Base-by-base conservation (phyloP, 2,329 filamentous ascomycete species). In the Ophiostoma himal-ulmi region DNA sequence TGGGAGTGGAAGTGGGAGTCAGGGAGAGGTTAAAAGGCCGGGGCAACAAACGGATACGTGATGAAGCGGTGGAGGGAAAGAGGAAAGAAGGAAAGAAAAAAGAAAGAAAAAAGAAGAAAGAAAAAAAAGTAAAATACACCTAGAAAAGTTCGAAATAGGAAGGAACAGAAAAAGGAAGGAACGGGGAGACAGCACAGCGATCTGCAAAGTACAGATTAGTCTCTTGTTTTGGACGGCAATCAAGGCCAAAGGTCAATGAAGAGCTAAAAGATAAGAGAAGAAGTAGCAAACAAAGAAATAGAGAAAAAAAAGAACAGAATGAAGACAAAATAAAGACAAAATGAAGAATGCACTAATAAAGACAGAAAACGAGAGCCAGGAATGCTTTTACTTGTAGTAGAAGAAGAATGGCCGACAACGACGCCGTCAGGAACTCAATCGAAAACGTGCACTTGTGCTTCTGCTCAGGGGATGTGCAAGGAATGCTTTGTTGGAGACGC, bases 311-410 rank as follows among this genome's bases (percentile, higher is more conserved):
- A 3, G 14, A 41, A 41, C 8, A 41, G 8, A 52, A 54, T 17
- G 36, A 67, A 54, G 39, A 54, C 52, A 66, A 66, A 67, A 41
- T 3, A 17, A 30, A 36, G 54, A 36, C 44, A 5, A 20, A 30
- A 37, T 7, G 30, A 67, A 41, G 10, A 57, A 69, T 36, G 20
- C 37, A 22, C 22, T 68, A 22, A 54, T n/a, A 71, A 41, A 36
- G 48, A 62, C 17, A 11, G 26, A 68, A 54, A 22, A 52, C 44
- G 36, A 65, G 52, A 22, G n/a, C n/a, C 22, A 57, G 52, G 52
- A 57, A 57, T 57, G 52, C n/a, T 57, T 57, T 22, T 8, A 54
- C 10, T 7, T 54, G 48, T 20, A 54, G 3, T 48, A 39, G 37
- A 6, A 39, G 11, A 60, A 26, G 57, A 62, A 62, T 62, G 57